phyloP scores from a whole-genome alignment of 2,329 filamentous ascomycete genomes.

The Ophiostoma ips region DNA sequence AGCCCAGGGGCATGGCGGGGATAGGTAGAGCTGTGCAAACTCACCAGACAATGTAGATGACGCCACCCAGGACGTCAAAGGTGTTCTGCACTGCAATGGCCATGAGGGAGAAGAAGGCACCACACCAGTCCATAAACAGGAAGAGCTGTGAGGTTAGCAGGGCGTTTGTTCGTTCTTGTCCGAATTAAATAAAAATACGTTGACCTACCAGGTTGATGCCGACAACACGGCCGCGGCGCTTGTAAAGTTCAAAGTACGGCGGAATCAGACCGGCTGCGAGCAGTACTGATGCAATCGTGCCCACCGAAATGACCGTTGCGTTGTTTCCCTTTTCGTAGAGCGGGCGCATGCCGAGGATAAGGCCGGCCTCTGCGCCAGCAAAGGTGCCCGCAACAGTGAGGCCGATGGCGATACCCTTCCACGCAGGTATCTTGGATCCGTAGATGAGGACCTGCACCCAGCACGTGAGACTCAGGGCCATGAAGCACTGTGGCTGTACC shows the following conservation, averaged over 20 bases:
- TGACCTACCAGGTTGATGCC: constrained; percentile 36
- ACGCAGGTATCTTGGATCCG: constrained; percentile 26
- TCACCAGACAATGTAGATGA: constrained; percentile 47
- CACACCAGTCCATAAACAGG: constrained; percentile 43
- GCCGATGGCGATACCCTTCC: constrained; percentile 31
- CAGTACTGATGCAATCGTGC: constrained; percentile 42
- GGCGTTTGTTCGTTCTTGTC: no score
- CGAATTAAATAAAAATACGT: no score
- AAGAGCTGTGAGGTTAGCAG: constrained; percentile 27
- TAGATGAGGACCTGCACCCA: constrained; percentile 27
- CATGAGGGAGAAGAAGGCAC: constrained; percentile 50
- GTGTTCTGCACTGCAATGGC: constrained; percentile 45
- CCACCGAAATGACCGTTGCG: constrained; percentile 41
- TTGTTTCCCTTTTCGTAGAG: constrained; percentile 38
- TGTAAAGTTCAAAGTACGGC: constrained; percentile 48
- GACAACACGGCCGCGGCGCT: constrained; percentile 44
- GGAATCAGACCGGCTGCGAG: constrained; percentile 43
- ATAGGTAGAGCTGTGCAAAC: constrained; percentile 15
- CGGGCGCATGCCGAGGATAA: constrained; percentile 44
- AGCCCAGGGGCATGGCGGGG: neutral
- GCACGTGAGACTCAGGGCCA: constrained; percentile 24
- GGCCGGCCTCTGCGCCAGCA: constrained; percentile 37
- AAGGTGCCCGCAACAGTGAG: constrained; percentile 28
- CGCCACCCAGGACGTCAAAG: constrained; percentile 47
- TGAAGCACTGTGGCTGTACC: constrained; percentile 29